Percentiles rank a stretch among this genome's conserved stretches.
Conservation (phyloP, 345 rosid species). For the Ricinus communis region DNA sequence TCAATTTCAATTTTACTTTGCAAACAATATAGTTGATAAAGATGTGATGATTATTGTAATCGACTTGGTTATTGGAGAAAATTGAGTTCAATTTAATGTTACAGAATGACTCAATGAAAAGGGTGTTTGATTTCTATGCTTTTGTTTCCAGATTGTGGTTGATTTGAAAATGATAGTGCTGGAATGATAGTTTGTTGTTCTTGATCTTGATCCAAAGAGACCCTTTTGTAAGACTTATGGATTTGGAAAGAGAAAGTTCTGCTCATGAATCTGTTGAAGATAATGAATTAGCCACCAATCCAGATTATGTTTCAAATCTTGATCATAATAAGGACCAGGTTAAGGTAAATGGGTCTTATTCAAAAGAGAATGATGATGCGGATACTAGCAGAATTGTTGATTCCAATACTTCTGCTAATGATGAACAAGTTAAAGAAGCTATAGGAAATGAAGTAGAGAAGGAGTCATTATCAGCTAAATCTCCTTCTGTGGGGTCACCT, state of each 20-base stretch:
- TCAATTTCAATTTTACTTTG: conserved; percentile 8
- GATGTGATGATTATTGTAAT: not conserved
- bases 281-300: conserved; percentile 30
- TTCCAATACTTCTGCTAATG: conserved; percentile 10
- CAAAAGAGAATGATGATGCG: conserved; percentile 26
- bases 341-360: conserved; percentile 40
- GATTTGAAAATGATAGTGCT: conserved; percentile 36
- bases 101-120: conserved; percentile 7
- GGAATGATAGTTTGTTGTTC: conserved; percentile 55
- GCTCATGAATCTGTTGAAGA: conserved; percentile 54
- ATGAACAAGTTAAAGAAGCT: conserved; percentile 21
- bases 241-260: conserved; percentile 41
- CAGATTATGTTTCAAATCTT: not conserved
- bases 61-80: not conserved
- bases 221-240: conserved; percentile 32
- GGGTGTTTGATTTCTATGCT: conserved; percentile 18
- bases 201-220: conserved; percentile 51
- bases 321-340: conserved; percentile 21
- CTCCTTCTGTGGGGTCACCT: conserved; percentile 37
- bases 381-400: conserved; percentile 18
- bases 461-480: conserved; percentile 22
- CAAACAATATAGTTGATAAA: not conserved
- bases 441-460: conserved; percentile 19
- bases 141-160: conserved; percentile 29
- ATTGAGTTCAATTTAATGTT: conserved; percentile 17